These are phyloP conservation scores for Quercus alba DNA, from an alignment of 306 rosid genomes.

Conservation along the genomic window DNA sequence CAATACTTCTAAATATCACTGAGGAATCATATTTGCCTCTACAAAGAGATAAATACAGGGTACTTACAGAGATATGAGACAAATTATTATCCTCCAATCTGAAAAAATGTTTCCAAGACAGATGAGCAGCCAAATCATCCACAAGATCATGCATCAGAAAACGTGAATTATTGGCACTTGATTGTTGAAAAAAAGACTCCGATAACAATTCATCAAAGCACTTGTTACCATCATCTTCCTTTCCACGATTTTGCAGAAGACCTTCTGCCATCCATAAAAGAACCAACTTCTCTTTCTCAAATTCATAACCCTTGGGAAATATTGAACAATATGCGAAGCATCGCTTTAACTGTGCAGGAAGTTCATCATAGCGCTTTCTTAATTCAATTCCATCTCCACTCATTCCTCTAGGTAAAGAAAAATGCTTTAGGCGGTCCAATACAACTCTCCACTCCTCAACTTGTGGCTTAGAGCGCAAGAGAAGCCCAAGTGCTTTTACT, in stretches of 20 bases:
- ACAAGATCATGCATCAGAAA: constrained; percentile 15
- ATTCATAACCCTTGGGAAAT: constrained; percentile 5
- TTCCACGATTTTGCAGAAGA: background rate
- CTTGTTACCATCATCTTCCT: background rate
- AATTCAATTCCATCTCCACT: no score
- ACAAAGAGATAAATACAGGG: constrained; percentile 1
- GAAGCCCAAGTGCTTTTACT: constrained; percentile 14
- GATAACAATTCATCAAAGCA: background rate
- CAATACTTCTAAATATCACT: background rate
- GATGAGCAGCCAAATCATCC: background rate
- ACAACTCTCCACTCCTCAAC: no score
- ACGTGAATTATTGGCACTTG: background rate
- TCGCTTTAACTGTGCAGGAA: constrained; percentile 10
- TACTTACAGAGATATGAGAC: background rate
- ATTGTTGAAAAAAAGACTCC: constrained; percentile 1
- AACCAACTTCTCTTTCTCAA: background rate
- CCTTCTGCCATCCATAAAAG: constrained; percentile 19
- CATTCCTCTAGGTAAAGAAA: no score
- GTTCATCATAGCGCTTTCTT: constrained; percentile 8
- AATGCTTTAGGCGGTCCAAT: no score
- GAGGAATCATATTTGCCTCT: background rate
- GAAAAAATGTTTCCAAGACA: background rate
- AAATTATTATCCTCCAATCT: background rate
- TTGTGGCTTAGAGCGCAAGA: background rate
- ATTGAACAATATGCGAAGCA: background rate